These are phyloP conservation scores for Metschnikowia hibisci DNA, from an alignment of 805 yeast species.

Conservation along the genomic window DNA sequence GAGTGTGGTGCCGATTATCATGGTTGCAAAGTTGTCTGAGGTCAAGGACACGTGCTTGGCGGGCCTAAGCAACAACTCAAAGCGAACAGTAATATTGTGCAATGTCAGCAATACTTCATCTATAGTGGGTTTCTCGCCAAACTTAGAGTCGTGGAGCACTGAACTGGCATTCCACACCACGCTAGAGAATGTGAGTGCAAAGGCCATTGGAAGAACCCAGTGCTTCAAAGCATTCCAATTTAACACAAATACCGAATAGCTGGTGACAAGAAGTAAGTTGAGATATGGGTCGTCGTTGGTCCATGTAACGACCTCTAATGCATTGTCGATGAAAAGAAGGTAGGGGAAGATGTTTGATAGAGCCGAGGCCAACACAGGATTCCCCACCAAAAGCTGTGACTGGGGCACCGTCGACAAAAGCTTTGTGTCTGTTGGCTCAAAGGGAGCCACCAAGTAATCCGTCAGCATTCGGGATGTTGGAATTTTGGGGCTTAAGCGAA, in stretches of 20 bases:
- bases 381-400: slow-evolving; percentile 33
- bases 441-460: slow-evolving; percentile 22
- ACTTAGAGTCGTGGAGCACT: slow-evolving; percentile 38
- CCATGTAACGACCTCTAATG: slow-evolving; percentile 50
- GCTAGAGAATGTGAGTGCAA: slow-evolving; percentile 36
- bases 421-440: slow-evolving; percentile 38
- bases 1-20: slow-evolving; percentile 28
- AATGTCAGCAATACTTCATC: slow-evolving; percentile 49
- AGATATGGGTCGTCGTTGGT: slow-evolving; percentile 48
- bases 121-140: slow-evolving; percentile 46
- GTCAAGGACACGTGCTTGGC: slow-evolving; percentile 27
- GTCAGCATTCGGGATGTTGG: slow-evolving; percentile 10
- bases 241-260: slow-evolving; percentile 36
- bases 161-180: slow-evolving; percentile 45
- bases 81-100: slow-evolving; percentile 43
- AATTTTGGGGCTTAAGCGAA: background rate
- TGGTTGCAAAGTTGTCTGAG: slow-evolving; percentile 24
- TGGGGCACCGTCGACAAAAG: slow-evolving; percentile 28
- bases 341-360: slow-evolving; percentile 47
- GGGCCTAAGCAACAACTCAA: slow-evolving; percentile 40
- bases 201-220: slow-evolving; percentile 37
- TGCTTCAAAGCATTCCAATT: slow-evolving; percentile 38
- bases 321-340: slow-evolving; percentile 41
- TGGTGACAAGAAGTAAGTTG: slow-evolving; percentile 40
- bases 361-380: slow-evolving; percentile 45